Conservation (phyloP, 176 grass and related monocot genomes). For the Melocanna baccifera region DNA sequence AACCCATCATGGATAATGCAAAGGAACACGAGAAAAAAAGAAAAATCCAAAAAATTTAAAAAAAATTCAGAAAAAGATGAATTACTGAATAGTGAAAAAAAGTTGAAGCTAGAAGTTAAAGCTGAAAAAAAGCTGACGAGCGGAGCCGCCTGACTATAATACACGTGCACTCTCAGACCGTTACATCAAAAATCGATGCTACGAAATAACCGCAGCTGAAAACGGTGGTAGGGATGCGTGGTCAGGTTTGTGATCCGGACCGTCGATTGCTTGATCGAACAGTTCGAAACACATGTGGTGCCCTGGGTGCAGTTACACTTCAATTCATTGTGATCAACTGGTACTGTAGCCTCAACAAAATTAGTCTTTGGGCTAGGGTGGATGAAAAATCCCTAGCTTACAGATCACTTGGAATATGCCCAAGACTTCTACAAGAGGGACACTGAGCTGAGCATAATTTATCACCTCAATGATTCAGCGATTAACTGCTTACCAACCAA, state of each 20-base stretch:
- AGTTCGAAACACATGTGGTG: neutral
- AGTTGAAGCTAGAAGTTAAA: too few species aligned
- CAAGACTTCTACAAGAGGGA: neutral
- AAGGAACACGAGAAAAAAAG: too few species aligned
- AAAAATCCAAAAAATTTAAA: too few species aligned
- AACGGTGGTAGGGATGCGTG: neutral
- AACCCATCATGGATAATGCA: too few species aligned
- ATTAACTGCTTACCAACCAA: constrained; percentile 28
- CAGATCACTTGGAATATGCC: neutral
- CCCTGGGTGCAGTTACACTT: neutral
- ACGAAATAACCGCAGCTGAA: too few species aligned
- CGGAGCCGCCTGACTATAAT: too few species aligned
- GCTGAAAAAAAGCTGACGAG: too few species aligned
- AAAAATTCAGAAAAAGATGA: too few species aligned
- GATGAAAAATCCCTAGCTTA: neutral
- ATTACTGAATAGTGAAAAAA: too few species aligned
- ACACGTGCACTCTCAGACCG: too few species aligned
- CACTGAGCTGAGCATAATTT: neutral
- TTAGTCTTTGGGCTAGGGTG: neutral
- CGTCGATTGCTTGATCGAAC: neutral
- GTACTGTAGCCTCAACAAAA: neutral
- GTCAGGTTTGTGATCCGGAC: neutral
- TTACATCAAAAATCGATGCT: too few species aligned
- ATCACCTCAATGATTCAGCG: constrained; percentile 25
- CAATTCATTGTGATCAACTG: neutral